Evolutionary conservation across 805 yeast species (phyloP).

Genomic region (Cyberlindnera petersonii): DNA sequence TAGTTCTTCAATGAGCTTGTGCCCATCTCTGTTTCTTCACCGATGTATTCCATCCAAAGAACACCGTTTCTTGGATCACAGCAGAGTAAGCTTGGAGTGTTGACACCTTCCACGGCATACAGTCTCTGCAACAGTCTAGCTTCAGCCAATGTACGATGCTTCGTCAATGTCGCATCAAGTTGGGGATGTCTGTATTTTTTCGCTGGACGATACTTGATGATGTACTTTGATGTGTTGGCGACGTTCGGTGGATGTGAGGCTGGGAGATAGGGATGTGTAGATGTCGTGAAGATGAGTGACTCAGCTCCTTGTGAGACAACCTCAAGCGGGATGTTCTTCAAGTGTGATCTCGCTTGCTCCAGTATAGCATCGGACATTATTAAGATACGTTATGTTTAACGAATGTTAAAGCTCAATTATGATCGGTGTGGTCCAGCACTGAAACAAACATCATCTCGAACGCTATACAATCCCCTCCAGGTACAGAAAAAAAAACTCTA

Average conservation of each 20-base stretch:
- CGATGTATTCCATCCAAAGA: conserved; percentile 84
- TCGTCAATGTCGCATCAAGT: conserved; percentile 72
- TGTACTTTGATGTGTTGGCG: conserved; percentile 36
- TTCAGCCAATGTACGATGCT: conserved; percentile 79
- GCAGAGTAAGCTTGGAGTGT: conserved; percentile 69
- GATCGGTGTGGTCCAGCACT: too few relatives aligned
- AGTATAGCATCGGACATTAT: conserved; percentile 55
- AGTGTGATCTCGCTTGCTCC: conserved; percentile 36
- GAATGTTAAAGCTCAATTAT: background rate
- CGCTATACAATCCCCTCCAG: too few relatives aligned
- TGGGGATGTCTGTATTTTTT: conserved; percentile 88
- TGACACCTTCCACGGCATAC: conserved; percentile 42
- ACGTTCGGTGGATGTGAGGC: conserved; percentile 28
- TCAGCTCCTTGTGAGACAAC: conserved; percentile 88
- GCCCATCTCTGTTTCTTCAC: conserved; percentile 47
- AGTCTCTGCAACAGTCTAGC: conserved; percentile 69
- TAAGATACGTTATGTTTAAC: too few relatives aligned
- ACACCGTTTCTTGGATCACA: conserved; percentile 76
- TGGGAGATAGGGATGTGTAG: conserved; percentile 63
- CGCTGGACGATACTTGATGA: conserved; percentile 82
- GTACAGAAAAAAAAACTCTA: too few relatives aligned
- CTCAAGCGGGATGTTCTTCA: conserved; percentile 47
- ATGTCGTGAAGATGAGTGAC: conserved; percentile 67
- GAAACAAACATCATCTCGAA: too few relatives aligned
- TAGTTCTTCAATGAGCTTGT: conserved; percentile 68